Base-by-base conservation (phyloP, 2,329 filamentous ascomycete genomes). In the Coniochaeta prunicola region DNA sequence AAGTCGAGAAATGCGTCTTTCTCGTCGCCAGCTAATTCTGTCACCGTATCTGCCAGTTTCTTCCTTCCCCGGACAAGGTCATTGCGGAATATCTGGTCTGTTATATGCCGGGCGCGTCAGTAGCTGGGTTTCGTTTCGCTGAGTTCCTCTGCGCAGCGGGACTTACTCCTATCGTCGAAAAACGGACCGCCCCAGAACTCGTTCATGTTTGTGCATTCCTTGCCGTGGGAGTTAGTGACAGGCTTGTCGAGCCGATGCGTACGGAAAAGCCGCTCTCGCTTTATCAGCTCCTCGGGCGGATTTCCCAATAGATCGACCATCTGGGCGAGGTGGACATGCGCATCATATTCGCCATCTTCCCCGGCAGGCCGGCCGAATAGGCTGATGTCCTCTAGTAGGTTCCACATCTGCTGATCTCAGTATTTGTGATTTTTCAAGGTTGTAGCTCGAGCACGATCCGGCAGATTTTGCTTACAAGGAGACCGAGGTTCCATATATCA, bases 401-500 rank as follows among this genome's bases (percentile, higher is more conserved):
- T 55, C 53, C 53, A 34, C 53, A 55, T 55, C 53, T 55, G 4
- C 12, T 15, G 12, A n/a, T 15, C 30, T 54, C 13, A 36, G 34
- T 9, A 28, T 26, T 28, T 28, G 45, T 50, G 19, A n/a, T n/a
- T n/a, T n/a, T n/a, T n/a, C n/a, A n/a, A n/a, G n/a, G n/a, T n/a
- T n/a, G n/a, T n/a, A n/a, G n/a, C n/a, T n/a, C n/a, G n/a, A 48
- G n/a, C n/a, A n/a, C n/a, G n/a, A n/a, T n/a, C n/a, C n/a, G n/a
- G n/a, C n/a, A 48, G 8, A 9, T 48, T 55, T 17, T 58, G 34
- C 58, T 62, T 50, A 66, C 64, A 21, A 65, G 57, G 9, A 66
- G 58, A 19, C 64, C 64, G 26, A 65, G 50, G 28, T 65, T 65
- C 64, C 63, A 65, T 26, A 66, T 64, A 42, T 66, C 63, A 53